Conservation (phyloP, 2,329 filamentous ascomycete species). For the Thelonectria rubi region DNA sequence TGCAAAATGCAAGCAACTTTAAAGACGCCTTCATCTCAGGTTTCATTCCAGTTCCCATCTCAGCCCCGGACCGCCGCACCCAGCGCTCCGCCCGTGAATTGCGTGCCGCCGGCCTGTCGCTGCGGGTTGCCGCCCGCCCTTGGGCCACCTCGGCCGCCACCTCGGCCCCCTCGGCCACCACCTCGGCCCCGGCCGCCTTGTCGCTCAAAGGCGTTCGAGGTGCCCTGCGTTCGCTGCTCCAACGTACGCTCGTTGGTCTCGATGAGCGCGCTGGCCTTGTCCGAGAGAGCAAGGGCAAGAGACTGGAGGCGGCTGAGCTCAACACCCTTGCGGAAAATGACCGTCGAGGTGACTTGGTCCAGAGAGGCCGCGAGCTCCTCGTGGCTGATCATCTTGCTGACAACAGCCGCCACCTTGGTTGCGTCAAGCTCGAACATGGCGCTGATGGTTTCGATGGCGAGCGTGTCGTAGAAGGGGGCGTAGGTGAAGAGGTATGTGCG, state of each 20-base stretch:
- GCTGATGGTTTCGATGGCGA: conserved; percentile 84
- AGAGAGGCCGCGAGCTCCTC: conserved; percentile 96
- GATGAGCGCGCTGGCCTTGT: conserved; percentile 96
- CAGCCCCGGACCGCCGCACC: conserved; percentile 73
- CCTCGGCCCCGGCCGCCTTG: conserved; percentile 82
- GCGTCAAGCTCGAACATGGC: conserved; percentile 94
- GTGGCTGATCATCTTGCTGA: conserved; percentile 99
- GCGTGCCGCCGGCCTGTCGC: conserved; percentile 76
- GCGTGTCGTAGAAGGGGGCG: conserved; percentile 97
- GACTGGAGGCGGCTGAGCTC: conserved; percentile 96
- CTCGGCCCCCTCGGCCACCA: conserved; percentile 69
- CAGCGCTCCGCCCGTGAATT: conserved; percentile 84
- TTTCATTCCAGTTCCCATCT: conserved; percentile 36
- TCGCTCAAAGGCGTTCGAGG: conserved; percentile 92
- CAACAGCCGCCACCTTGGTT: conserved; percentile 91
- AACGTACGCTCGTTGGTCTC: conserved; percentile 97
- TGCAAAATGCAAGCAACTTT: conserved; percentile 47
- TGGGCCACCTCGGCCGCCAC: conserved; percentile 69
- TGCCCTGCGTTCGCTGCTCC: conserved; percentile 96
- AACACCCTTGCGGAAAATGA: conserved; percentile 99
- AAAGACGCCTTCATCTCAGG: conserved; percentile 44
- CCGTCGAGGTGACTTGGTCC: conserved; percentile 95
- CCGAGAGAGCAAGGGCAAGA: conserved; percentile 89
- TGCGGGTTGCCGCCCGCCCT: conserved; percentile 66
- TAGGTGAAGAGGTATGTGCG: conserved; percentile 99